Evolutionary conservation across 257 asterid genomes (phyloP).

Genomic region (Jacaranda copaia): DNA sequence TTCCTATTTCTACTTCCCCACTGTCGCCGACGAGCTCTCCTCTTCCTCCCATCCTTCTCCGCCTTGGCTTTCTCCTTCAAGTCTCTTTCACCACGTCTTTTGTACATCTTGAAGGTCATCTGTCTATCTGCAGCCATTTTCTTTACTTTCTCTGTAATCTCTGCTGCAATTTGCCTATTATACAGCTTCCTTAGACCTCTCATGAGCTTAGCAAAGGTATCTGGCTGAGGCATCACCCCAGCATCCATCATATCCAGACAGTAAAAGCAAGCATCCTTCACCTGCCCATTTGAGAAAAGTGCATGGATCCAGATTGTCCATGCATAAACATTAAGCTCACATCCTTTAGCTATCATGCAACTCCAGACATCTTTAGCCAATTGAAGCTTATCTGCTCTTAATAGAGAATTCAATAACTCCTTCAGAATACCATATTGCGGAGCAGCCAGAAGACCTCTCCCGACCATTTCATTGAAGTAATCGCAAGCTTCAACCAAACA

Average conservation of each 20-base stretch:
- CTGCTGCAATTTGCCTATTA: conserved; percentile 82
- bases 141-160: conserved; percentile 87
- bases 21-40: conserved; percentile 69
- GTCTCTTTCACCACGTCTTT: conserved; percentile 86
- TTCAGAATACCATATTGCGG: conserved; percentile 89
- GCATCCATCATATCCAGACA: conserved; percentile 92
- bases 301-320: conserved; percentile 99
- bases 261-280: conserved; percentile 86
- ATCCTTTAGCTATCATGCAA: conserved; percentile 71
- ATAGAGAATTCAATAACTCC: conserved; percentile 71
- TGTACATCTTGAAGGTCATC: conserved; percentile 90
- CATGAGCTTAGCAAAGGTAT: conserved; percentile 91
- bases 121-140: conserved; percentile 88
- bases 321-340: conserved; percentile 80
- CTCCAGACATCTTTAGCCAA: conserved; percentile 81
- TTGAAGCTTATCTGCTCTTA: conserved; percentile 78
- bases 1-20: conserved; percentile 67
- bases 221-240: conserved; percentile 97
- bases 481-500: conserved; percentile 79
- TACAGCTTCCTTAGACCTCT: conserved; percentile 78
- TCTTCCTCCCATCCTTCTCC: conserved; percentile 71
- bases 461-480: conserved; percentile 82
- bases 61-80: conserved; percentile 76
- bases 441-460: conserved; percentile 75
- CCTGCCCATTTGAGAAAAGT: conserved; percentile 78